These are phyloP conservation scores for Globisporangium heterothallicum DNA, from an alignment of 352 stramenopile genomes.

Conservation along the genomic window DNA sequence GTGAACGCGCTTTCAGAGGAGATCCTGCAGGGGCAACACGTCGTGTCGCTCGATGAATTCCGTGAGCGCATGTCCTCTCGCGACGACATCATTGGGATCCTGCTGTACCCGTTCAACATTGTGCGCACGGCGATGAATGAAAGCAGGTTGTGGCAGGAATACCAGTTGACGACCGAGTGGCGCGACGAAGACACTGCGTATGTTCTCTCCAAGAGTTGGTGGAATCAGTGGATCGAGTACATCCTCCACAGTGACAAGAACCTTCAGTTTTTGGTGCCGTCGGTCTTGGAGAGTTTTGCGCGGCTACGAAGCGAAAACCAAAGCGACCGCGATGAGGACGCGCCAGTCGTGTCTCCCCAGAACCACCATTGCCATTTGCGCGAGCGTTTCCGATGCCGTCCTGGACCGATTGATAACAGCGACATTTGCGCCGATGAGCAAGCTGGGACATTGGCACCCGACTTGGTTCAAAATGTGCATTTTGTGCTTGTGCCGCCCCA, in stretches of 20 bases:
- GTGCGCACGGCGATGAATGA: slow-evolving; percentile 40
- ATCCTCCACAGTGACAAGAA: slow-evolving; percentile 11
- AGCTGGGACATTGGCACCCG: slow-evolving; percentile 30
- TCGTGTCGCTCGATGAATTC: slow-evolving; percentile 21
- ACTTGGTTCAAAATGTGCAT: slow-evolving; percentile 26
- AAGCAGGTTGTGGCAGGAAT: slow-evolving; percentile 26
- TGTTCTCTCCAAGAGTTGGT: slow-evolving; percentile 49
- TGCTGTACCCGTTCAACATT: slow-evolving; percentile 58
- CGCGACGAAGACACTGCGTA: slow-evolving; percentile 37
- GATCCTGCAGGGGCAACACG: slow-evolving; percentile 17
- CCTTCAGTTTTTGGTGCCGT: no score
- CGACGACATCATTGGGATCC: slow-evolving; percentile 34
- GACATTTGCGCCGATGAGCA: slow-evolving; percentile 33
- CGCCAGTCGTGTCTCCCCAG: no score
- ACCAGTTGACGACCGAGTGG: slow-evolving; percentile 32
- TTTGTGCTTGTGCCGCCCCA: slow-evolving; percentile 37
- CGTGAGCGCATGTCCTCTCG: slow-evolving; percentile 16
- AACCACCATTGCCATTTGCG: slow-evolving; percentile 7
- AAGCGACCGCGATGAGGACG: no score
- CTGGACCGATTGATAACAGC: slow-evolving; percentile 38
- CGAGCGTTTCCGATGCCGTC: slow-evolving; percentile 23
- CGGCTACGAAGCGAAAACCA: no score
- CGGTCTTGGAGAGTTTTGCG: no score
- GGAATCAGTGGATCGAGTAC: slow-evolving; percentile 47
- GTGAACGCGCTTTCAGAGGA: slow-evolving; percentile 14